These are phyloP conservation scores for Crithidia bombi DNA, from an alignment of 208 protist species.

Conservation along the genomic window DNA sequence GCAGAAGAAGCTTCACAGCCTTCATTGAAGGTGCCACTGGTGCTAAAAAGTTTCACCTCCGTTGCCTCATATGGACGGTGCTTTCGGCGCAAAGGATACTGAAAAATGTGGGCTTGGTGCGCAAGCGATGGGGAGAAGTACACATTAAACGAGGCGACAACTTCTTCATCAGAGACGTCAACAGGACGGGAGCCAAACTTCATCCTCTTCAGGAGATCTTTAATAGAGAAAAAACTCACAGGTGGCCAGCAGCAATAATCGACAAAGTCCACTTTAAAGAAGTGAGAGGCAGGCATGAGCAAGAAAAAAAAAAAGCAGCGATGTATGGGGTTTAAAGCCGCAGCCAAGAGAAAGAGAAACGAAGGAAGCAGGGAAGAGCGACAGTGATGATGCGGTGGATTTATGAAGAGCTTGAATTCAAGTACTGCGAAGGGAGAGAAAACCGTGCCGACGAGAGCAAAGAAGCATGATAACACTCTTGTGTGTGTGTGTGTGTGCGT, in stretches of 20 bases:
- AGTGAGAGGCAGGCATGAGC: no score
- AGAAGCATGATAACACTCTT: not conserved
- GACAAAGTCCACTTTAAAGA: no score
- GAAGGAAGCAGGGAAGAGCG: no score
- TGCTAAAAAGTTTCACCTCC: constrained; percentile 63
- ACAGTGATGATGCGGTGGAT: no score
- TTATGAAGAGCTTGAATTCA: no score
- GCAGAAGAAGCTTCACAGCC: not conserved
- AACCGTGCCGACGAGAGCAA: not conserved
- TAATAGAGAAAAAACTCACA: no score
- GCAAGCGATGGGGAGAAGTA: constrained; percentile 65
- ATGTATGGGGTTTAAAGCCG: constrained; percentile 1
- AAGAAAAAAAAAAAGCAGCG: constrained; percentile 14
- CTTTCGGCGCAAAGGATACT: constrained; percentile 76
- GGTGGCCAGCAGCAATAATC: no score
- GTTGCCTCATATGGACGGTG: constrained; percentile 79
- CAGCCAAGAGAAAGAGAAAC: no score
- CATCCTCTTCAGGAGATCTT: constrained; percentile 5
- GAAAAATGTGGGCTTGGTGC: constrained; percentile 83
- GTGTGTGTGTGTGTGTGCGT: not conserved
- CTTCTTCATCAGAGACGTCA: constrained; percentile 62
- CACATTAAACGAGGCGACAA: constrained; percentile 81
- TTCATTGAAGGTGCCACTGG: constrained; percentile 27
- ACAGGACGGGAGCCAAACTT: constrained; percentile 26
- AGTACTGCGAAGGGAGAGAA: no score